phyloP scores from a whole-genome alignment of 2,329 filamentous ascomycete genomes.

The Cercospora sp. region DNA sequence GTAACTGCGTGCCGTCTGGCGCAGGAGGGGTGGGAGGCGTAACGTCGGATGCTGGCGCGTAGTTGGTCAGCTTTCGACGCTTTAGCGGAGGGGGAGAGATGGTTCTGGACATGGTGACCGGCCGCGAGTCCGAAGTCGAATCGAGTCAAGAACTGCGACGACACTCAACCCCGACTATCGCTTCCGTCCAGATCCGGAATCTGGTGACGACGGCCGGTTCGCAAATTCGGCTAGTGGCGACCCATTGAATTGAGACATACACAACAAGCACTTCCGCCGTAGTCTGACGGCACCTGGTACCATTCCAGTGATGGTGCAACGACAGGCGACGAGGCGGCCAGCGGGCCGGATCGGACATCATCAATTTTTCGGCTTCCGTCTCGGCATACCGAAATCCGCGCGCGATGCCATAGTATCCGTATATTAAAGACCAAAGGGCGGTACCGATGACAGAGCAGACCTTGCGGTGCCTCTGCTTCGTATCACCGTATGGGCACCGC shows the following conservation, averaged over 20 bases:
- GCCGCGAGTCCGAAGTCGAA: background rate
- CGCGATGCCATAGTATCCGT: background rate
- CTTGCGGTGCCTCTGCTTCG: background rate
- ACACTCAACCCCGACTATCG: background rate
- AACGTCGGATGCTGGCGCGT: conserved; percentile 11
- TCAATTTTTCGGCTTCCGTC: background rate
- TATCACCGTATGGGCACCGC: background rate
- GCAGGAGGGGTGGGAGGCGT: background rate
- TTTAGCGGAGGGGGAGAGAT: conserved; percentile 40
- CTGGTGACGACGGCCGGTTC: background rate
- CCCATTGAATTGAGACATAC: background rate
- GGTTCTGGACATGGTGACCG: background rate
- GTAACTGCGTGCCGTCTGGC: conserved; percentile 25
- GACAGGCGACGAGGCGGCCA: background rate
- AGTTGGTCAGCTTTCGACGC: conserved; percentile 17
- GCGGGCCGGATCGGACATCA: background rate
- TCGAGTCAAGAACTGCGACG: background rate
- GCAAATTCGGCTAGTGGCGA: background rate
- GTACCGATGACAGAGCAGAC: background rate
- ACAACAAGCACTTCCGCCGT: background rate
- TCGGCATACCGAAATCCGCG: background rate
- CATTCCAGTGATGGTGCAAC: background rate
- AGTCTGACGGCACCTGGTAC: background rate
- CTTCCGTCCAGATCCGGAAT: background rate
- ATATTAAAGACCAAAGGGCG: background rate